These are phyloP conservation scores for Coemansia interrupta DNA, from an alignment of 192 early-diverging fungal species.

Conservation along the genomic window DNA sequence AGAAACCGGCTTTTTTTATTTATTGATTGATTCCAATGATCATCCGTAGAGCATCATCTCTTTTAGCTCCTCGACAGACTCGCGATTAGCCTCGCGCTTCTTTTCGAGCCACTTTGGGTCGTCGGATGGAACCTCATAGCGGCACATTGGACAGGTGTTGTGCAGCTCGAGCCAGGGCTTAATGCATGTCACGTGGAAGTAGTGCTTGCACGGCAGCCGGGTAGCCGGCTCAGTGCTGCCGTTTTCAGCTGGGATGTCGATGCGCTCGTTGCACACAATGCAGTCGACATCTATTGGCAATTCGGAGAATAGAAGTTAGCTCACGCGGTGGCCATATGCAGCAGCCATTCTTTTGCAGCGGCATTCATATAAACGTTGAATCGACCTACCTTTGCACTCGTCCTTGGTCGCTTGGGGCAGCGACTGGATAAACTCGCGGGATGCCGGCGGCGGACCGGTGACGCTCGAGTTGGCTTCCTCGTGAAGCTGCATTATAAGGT, in stretches of 20 bases:
- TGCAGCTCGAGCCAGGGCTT: constrained; percentile 52
- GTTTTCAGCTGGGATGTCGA: not conserved
- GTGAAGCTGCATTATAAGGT: constrained; percentile 37
- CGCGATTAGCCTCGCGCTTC: constrained; percentile 34
- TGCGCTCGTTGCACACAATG: constrained; percentile 33
- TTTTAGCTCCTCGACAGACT: constrained; percentile 18
- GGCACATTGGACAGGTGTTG: constrained; percentile 54
- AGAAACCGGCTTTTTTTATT: not conserved
- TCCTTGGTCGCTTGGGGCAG: constrained; percentile 14
- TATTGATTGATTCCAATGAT: not conserved
- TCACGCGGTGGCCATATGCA: too few relatives aligned
- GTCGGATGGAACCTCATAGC: constrained; percentile 44
- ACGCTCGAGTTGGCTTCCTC: constrained; percentile 38
- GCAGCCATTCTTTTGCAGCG: too few relatives aligned
- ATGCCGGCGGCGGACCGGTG: constrained; percentile 47
- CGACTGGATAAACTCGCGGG: constrained; percentile 38
- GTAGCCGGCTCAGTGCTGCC: constrained; percentile 17
- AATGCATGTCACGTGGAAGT: constrained; percentile 37
- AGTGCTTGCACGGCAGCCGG: constrained; percentile 37
- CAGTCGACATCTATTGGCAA: constrained; percentile 17
- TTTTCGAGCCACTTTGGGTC: constrained; percentile 49
- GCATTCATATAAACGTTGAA: not conserved
- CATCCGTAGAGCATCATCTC: constrained; percentile 49
- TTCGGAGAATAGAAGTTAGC: not conserved
- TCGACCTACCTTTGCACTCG: constrained; percentile 22